Base-by-base conservation (phyloP, 495 filamentous ascomycete species). In the Penicillium robsamsonii region DNA sequence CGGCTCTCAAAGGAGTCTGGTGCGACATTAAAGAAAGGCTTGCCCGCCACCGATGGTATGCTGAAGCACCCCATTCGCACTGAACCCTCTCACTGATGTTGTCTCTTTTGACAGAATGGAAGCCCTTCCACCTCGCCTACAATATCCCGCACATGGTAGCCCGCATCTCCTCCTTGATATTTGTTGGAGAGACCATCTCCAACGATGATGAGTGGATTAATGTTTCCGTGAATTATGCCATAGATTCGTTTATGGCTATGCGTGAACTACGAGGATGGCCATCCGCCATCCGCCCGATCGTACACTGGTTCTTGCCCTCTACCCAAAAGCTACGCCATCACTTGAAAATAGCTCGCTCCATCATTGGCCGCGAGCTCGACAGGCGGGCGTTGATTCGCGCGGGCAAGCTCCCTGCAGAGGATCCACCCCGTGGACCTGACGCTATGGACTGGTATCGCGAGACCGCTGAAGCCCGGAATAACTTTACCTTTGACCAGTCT, bases 171-270 rank as follows among this genome's bases (percentile, higher is more conserved):
- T 79, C 82, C n/a, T 68, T 82, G 13, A 67, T 81, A 7, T 87
- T 87, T 49, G 69, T 86, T 46, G 85, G 84, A 20, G 59, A 72
- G 5, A 72, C 77, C 11, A 58, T 84, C 41, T 81, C 79, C 58
- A 77, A 80, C 2, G 67, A 82, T 25, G 67, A 78, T 46, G 77
- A 82, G 13, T 89, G 86, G 74, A 64, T 86, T 18, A 62, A 79
- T 22, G 71, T 79, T 5, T 79, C 82, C 2, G 79, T 84, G 59
- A 78, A 76, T 33, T 87, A 82, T 64, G 83, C 85, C 5, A 56
- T 83, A 20, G 73, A 84, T 44, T 55, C 80, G 4, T 79, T 83
- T 57, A 33, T 45, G 9, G 70, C 71, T 2, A 65, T 67, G 6
- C 60, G 65, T 6, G 56, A 61, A 5, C 57, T 81, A 38, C 58